These are phyloP conservation scores for Capniomyces stellatus DNA, from an alignment of 371 early-diverging fungal species.

Conservation along the genomic window DNA sequence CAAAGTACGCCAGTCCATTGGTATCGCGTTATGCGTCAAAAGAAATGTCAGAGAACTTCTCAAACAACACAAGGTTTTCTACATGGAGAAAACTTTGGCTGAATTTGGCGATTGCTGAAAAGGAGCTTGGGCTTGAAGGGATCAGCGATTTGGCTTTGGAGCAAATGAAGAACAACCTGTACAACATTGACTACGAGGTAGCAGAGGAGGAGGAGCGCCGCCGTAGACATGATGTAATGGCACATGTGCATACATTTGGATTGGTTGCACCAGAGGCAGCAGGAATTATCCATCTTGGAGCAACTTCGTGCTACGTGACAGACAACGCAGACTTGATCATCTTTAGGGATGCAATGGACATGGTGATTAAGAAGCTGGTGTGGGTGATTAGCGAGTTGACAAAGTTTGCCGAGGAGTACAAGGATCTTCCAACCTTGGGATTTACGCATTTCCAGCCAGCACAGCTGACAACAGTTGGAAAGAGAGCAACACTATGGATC, in stretches of 20 bases:
- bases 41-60: constrained; percentile 93
- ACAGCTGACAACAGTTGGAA: constrained; percentile 94
- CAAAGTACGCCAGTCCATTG: constrained; percentile 77
- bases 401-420: constrained; percentile 59
- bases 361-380: constrained; percentile 75
- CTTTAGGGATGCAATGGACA: constrained; percentile 81
- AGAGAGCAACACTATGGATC: constrained; percentile 91
- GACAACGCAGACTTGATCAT: constrained; percentile 94
- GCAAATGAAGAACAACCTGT: constrained; percentile 74
- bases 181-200: constrained; percentile 74
- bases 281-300: constrained; percentile 91
- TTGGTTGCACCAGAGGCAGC: constrained; percentile 79
- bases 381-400: constrained; percentile 58
- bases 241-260: constrained; percentile 92
- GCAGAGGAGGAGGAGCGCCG: constrained; percentile 86
- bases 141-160: constrained; percentile 74
- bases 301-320: constrained; percentile 94
- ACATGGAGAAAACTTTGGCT: constrained; percentile 94
- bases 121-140: constrained; percentile 69
- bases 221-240: constrained; percentile 96
- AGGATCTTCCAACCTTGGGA: constrained; percentile 81
- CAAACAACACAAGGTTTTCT: constrained; percentile 79
- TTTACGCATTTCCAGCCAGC: constrained; percentile 98
- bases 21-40: constrained; percentile 92
- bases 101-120: constrained; percentile 81